Percentiles rank a stretch among this genome's conserved stretches.
These are phyloP conservation scores for Sporothrix euskadiensis DNA, from an alignment of 2,329 filamentous ascomycete genomes.

Conservation along the genomic window DNA sequence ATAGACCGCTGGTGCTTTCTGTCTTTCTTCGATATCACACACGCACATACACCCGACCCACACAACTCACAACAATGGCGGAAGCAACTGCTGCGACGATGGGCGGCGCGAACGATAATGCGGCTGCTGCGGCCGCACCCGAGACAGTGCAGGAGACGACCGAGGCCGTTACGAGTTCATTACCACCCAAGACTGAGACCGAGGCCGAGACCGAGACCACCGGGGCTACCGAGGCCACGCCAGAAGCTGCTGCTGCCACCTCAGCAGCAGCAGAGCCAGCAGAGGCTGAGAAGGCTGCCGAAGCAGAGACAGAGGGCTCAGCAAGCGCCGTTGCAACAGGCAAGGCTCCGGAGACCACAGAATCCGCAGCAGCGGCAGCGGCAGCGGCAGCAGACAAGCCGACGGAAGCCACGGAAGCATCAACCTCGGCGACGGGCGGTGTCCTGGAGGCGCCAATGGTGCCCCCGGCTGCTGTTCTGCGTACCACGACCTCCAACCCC, in stretches of 20 bases:
- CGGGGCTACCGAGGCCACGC: neutral
- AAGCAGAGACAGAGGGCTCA: neutral
- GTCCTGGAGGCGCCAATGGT: slow-evolving; percentile 21
- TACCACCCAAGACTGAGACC: neutral
- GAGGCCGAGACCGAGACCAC: slow-evolving; percentile 33
- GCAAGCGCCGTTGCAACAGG: neutral
- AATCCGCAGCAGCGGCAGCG: neutral
- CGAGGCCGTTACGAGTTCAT: slow-evolving; percentile 31
- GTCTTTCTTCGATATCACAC: neutral
- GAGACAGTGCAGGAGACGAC: slow-evolving; percentile 37
- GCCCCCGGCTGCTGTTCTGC: slow-evolving; percentile 20
- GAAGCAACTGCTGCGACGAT: slow-evolving; percentile 28
- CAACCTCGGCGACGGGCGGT: neutral
- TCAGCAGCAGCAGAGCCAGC: neutral
- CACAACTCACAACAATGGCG: slow-evolving; percentile 26
- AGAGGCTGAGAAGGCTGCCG: neutral
- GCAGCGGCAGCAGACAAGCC: neutral
- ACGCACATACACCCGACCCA: neutral
- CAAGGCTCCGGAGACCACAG: neutral
- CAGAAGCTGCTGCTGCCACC: neutral
- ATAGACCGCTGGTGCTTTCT: neutral
- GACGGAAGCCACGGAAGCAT: neutral
- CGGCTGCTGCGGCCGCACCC: slow-evolving; percentile 26
- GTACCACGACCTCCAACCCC: slow-evolving; percentile 26
- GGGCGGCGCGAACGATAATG: slow-evolving; percentile 34